Conservation (phyloP, 495 filamentous ascomycete genomes). For the Podospora didyma region DNA sequence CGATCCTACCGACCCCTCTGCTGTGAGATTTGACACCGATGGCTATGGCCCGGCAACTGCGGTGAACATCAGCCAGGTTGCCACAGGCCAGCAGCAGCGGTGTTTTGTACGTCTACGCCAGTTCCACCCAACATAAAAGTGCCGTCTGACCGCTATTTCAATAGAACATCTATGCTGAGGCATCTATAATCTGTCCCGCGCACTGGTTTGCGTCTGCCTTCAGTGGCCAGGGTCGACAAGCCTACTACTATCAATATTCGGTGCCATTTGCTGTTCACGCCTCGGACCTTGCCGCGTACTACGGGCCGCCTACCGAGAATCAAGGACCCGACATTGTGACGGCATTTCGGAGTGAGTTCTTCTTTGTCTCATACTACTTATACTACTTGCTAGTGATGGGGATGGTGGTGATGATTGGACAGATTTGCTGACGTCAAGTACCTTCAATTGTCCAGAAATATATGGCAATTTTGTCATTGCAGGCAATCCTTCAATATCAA, state of each 20-base stretch:
- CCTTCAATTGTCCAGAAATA: conserved; percentile 30
- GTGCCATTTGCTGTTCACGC: conserved; percentile 48
- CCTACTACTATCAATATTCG: conserved; percentile 54
- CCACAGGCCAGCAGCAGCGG: conserved; percentile 50
- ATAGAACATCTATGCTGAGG: conserved; percentile 50
- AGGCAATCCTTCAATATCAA: conserved; percentile 40
- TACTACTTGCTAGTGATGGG: too few relatives aligned
- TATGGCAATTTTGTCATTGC: conserved; percentile 46
- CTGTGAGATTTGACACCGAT: conserved; percentile 37
- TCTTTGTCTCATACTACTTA: not conserved
- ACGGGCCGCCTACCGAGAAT: conserved; percentile 12
- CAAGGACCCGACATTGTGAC: conserved; percentile 18
- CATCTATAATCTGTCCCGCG: conserved; percentile 50
- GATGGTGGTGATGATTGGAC: too few relatives aligned
- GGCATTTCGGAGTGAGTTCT: conserved; percentile 12
- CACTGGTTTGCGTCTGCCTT: conserved; percentile 55
- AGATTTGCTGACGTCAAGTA: too few relatives aligned
- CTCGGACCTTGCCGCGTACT: conserved; percentile 32
- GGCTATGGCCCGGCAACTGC: conserved; percentile 38
- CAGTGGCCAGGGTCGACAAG: conserved; percentile 22
- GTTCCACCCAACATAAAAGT: not conserved
- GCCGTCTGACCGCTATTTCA: not conserved
- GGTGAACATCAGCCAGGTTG: conserved; percentile 44
- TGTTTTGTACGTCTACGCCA: conserved; percentile 24
- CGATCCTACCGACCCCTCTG: conserved; percentile 6